Conservation (phyloP, 2,329 filamentous ascomycete species). For the Venturia asperata region DNA sequence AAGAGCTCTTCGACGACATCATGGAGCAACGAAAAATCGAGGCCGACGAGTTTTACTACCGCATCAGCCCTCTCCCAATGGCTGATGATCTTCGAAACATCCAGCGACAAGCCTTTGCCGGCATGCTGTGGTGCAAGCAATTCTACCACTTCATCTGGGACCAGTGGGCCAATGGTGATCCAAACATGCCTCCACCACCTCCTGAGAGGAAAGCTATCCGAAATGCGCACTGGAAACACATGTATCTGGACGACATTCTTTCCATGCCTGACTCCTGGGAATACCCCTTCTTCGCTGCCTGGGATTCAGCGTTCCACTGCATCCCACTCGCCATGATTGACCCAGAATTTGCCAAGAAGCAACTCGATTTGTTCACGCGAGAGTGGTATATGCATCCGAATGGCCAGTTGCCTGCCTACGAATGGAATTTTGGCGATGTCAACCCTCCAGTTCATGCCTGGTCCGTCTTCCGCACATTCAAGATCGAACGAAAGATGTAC, state of each 20-base stretch:
- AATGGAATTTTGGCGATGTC: slow-evolving; percentile 97
- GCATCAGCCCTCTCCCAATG: slow-evolving; percentile 89
- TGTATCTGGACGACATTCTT: slow-evolving; percentile 88
- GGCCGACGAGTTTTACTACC: slow-evolving; percentile 92
- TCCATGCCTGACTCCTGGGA: slow-evolving; percentile 99
- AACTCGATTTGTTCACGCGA: slow-evolving; percentile 87
- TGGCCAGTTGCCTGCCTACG: slow-evolving; percentile 84
- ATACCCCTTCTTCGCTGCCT: slow-evolving; percentile 95
- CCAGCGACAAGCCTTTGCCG: slow-evolving; percentile 86
- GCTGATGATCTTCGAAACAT: slow-evolving; percentile 89
- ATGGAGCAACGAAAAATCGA: slow-evolving; percentile 82
- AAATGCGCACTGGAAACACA: slow-evolving; percentile 87
- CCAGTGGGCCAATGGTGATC: slow-evolving; percentile 94
- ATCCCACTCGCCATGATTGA: slow-evolving; percentile 96
- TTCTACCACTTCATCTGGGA: slow-evolving; percentile 97
- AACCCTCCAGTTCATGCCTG: slow-evolving; percentile 96
- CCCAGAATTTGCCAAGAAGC: slow-evolving; percentile 95
- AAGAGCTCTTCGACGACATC: slow-evolving; percentile 85
- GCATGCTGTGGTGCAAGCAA: slow-evolving; percentile 99
- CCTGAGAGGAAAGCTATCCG: slow-evolving; percentile 70
- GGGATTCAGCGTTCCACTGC: slow-evolving; percentile 96
- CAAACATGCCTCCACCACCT: slow-evolving; percentile 78
- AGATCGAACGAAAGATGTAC: slow-evolving; percentile 96
- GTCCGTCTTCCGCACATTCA: slow-evolving; percentile 93
- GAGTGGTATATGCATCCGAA: slow-evolving; percentile 99